Conservation (phyloP, 306 rosid genomes). For the cucumber (Cucumis sativus) region Cucumber_9930_V3 NC_026661.2:2863501-2864000, state of each 20-base stretch:
- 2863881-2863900: constrained; percentile 72
- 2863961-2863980: not conserved
- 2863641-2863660: not conserved
- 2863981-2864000: not conserved
- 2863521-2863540: not conserved
- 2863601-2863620: not conserved
- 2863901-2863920: constrained; percentile 75
- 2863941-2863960: constrained; percentile 33
- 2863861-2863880: constrained; percentile 87
- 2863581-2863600: no score
- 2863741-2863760: not conserved
- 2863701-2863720: not conserved
- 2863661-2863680: not conserved
- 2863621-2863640: not conserved
- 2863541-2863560: not conserved
- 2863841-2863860: constrained; percentile 97
- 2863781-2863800: not conserved
- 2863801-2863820: not conserved
- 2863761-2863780: not conserved
- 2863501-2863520: not conserved
- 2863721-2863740: not conserved
- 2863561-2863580: not conserved
- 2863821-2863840: constrained; percentile 27
- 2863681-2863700: not conserved
- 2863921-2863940: constrained; percentile 86